Evolutionary conservation across 2,329 filamentous ascomycete genomes (phyloP).

Genomic region (Talaromyces atroroseus): DNA sequence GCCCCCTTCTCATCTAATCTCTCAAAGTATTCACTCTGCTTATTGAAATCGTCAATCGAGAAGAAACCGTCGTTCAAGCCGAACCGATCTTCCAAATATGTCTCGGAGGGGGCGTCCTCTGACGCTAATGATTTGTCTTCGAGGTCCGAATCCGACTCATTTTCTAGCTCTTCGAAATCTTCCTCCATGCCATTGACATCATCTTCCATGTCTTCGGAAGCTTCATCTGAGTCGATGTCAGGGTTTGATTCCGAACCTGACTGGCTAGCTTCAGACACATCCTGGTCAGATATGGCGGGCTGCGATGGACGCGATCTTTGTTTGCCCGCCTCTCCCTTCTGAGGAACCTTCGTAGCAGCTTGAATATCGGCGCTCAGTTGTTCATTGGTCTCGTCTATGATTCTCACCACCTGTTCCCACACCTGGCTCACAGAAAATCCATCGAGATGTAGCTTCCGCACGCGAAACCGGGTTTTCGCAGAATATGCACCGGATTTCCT

Average conservation of each 20-base stretch:
- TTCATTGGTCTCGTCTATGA: conserved; percentile 61
- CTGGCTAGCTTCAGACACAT: neutral
- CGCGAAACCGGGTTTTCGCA: conserved; percentile 67
- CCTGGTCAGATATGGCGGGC: neutral
- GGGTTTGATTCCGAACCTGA: neutral
- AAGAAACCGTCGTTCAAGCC: conserved; percentile 97
- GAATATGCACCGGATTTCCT: neutral
- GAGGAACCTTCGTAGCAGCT: conserved; percentile 19
- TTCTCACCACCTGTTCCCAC: conserved; percentile 86
- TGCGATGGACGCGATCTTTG: neutral
- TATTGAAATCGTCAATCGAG: conserved; percentile 96
- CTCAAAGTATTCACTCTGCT: conserved; percentile 83
- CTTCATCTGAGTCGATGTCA: neutral
- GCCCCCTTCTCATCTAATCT: conserved; percentile 75
- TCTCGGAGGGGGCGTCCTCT: conserved; percentile 34
- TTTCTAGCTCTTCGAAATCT: conserved; percentile 7
- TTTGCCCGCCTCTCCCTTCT: conserved; percentile 7
- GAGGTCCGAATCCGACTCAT: conserved; percentile 2
- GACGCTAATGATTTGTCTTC: conserved; percentile 2
- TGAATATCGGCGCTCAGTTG: conserved; percentile 49
- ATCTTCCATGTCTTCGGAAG: neutral
- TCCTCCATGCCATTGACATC: conserved; percentile 36
- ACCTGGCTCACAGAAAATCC: conserved; percentile 86
- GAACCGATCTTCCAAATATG: conserved; percentile 66
- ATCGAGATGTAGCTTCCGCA: conserved; percentile 72